Evolutionary conservation across 768 basidiomycete genomes (phyloP), one percentile per base, ranked within the genome.

Genomic region (Chalciporus pseudorubinellus): DNA sequence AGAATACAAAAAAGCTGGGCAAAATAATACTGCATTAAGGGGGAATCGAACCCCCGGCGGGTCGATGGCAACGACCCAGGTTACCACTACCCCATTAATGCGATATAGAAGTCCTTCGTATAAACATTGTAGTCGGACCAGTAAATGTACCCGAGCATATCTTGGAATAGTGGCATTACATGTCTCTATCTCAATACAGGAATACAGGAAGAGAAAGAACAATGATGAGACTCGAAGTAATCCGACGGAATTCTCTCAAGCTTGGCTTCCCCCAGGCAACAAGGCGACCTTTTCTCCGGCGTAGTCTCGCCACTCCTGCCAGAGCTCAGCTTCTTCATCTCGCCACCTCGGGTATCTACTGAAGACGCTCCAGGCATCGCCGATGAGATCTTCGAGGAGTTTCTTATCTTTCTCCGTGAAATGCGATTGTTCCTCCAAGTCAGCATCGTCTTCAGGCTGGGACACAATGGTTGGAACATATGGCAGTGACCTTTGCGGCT

Each of bases 21-120:
- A n/a, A n/a, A n/a, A n/a, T n/a, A n/a, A 16, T 34, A 11, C 10
- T 62, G 60, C 60, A 61, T 62, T 59, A 61, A 62, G 60, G 3
- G 60, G 83, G 84, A 85, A 86, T 86, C 82, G 83, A 86, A 86
- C 84, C 83, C 84, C 78, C 82, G 81, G 82, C 82, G 81, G 82
- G 81, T 84, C 83, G 81, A 64, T 65, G 64, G 64, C 64, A 64
- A 65, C 64, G 64, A 65, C 63, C 64, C 60, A 65, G 64, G 64
- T 65, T 65, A 65, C 64, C 64, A 65, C 64, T 65, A 65, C 64
- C 64, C 64, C 63, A 65, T 64, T 64, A 64, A 64, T 64, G 63
- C 63, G 21, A 29, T 45, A n/a, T n/a, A n/a, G n/a, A n/a, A n/a
- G n/a, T n/a, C n/a, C n/a, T n/a, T n/a, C n/a, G n/a, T n/a, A n/a